phyloP scores from a whole-genome alignment of 176 grass and related monocot genomes.

The Microstegium vimineum region DNA sequence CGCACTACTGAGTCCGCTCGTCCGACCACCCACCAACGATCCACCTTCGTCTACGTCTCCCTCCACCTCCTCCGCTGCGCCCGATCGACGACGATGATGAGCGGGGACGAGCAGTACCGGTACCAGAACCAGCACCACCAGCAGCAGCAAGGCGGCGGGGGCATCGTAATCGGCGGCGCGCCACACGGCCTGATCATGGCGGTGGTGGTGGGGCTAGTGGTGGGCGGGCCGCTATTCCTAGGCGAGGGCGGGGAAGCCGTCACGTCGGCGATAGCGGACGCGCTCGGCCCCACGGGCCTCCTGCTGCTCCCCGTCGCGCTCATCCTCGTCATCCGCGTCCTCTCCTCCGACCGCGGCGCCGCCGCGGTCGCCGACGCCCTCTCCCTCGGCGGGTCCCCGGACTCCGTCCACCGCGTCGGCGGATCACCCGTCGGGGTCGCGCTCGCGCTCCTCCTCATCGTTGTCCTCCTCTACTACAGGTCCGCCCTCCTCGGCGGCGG shows the following conservation, averaged over 20 bases:
- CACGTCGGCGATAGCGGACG: conserved; percentile 30
- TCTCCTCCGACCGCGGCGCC: conserved; percentile 50
- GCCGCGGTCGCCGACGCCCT: conserved; percentile 33
- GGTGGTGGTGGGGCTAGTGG: conserved; percentile 48
- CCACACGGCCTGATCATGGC: conserved; percentile 58
- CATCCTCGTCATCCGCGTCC: conserved; percentile 68
- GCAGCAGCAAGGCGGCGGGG: background rate
- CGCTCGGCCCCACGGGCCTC: conserved; percentile 51
- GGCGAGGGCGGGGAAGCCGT: conserved; percentile 48
- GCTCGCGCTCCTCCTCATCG: conserved; percentile 53
- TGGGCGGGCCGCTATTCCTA: conserved; percentile 52
- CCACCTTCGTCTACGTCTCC: background rate
- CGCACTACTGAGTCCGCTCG: no score
- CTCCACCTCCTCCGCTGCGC: background rate
- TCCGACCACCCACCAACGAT: background rate
- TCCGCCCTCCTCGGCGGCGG: conserved; percentile 42
- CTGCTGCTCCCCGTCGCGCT: conserved; percentile 65
- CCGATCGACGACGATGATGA: background rate
- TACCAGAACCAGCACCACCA: background rate
- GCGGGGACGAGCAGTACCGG: background rate
- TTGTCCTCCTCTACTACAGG: conserved; percentile 55
- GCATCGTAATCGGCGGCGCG: background rate
- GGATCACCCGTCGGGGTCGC: conserved; percentile 64
- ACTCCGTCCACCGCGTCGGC: conserved; percentile 57
- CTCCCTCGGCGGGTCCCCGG: conserved; percentile 34